A percentile compares a stretch with the other conserved stretches of the same genome.
These are phyloP conservation scores for Saitozyma sp. DNA, from an alignment of 768 basidiomycete genomes.

Conservation along the genomic window DNA sequence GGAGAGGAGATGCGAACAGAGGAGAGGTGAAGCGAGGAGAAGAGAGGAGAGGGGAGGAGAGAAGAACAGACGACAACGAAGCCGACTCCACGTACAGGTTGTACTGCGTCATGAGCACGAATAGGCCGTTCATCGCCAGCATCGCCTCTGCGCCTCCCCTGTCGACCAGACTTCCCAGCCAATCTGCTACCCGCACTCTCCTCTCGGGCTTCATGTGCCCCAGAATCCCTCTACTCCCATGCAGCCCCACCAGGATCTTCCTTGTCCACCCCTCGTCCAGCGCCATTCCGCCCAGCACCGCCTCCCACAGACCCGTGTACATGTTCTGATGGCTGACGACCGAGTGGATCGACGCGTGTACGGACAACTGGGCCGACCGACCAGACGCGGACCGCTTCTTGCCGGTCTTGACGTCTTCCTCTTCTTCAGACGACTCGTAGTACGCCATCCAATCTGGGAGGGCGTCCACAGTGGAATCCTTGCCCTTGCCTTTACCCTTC, in stretches of 20 bases:
- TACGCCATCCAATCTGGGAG: conserved; percentile 48
- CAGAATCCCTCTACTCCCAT: conserved; percentile 41
- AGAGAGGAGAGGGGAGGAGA: background rate
- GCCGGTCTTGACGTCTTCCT: conserved; percentile 8
- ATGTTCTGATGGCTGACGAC: conserved; percentile 18
- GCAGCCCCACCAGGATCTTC: conserved; percentile 50
- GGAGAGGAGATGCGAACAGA: no score
- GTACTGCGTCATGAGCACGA: conserved; percentile 85
- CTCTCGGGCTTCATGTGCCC: conserved; percentile 37
- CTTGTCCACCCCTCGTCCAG: conserved; percentile 40
- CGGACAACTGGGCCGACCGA: conserved; percentile 26
- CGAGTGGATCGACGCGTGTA: conserved; percentile 29
- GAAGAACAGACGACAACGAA: no score
- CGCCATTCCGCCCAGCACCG: conserved; percentile 19
- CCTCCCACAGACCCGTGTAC: conserved; percentile 39
- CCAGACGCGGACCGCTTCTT: conserved; percentile 20
- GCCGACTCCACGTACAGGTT: conserved; percentile 68
- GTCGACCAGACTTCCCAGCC: conserved; percentile 45
- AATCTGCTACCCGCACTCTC: conserved; percentile 49
- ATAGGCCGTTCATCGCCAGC: conserved; percentile 85
- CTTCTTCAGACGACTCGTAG: conserved; percentile 41
- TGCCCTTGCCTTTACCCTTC: conserved; percentile 16
- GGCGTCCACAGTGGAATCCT: conserved; percentile 24
- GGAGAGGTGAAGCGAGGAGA: no score
- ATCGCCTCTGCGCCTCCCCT: conserved; percentile 79